phyloP scores from a whole-genome alignment of 441 rosid genomes.

The Corymbia citriodora region DNA sequence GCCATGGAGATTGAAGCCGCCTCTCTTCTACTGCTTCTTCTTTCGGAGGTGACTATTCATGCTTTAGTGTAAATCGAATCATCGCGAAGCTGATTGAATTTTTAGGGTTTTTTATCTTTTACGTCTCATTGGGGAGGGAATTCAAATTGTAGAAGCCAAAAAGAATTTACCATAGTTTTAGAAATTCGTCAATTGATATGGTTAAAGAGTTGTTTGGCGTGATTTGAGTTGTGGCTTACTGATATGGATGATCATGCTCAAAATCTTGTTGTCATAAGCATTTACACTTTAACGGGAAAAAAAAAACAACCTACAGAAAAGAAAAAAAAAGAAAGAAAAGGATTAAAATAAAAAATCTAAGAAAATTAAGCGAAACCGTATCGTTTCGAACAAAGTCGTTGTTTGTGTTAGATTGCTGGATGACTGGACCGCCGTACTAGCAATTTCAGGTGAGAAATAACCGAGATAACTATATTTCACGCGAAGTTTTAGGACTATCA shows the following conservation, averaged over 20 bases:
- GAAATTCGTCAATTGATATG: neutral
- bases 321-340: too few relatives aligned
- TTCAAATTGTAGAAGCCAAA: neutral
- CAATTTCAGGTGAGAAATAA: too few relatives aligned
- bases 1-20: neutral
- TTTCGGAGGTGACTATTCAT: neutral
- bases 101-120: neutral
- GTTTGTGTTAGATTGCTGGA: too few relatives aligned
- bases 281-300: neutral
- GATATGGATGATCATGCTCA: neutral
- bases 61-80: neutral
- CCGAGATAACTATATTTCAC: too few relatives aligned
- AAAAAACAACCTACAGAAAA: neutral
- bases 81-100: neutral
- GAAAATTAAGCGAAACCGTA: too few relatives aligned
- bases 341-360: too few relatives aligned
- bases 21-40: neutral
- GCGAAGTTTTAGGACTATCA: neutral
- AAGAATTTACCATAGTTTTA: too few relatives aligned
- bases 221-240: neutral
- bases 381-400: too few relatives aligned
- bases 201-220: neutral
- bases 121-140: neutral
- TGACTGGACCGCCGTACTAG: fast-evolving
- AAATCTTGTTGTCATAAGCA: neutral